Base-by-base conservation (phyloP, 208 protist genomes). In the Angomonas deanei region DNA sequence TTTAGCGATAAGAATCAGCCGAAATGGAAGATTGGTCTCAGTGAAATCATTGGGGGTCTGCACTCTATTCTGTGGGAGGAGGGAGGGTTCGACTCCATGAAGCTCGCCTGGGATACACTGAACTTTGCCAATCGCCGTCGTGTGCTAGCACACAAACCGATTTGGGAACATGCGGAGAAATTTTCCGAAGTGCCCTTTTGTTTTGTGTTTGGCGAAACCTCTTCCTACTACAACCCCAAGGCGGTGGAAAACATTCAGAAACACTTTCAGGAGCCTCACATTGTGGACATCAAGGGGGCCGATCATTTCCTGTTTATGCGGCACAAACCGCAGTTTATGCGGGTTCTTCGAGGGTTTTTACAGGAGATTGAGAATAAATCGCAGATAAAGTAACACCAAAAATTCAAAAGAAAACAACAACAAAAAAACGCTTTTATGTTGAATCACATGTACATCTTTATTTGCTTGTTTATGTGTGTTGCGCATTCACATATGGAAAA, bases 221-320 rank as follows among this genome's bases (percentile, higher is more conserved):
- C 70, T 6, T 52, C 69, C 53, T 84, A 78, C 64, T 61, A 72
- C 53, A 72, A 60, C 17, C 30, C 64, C 0, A 39, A 30, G 19
- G 61, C 70, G 1, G 33, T 66, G 0, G 57, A 59, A 1, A 60
- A 58, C 49, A 63, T 74, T 24, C 46, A 53, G 15, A 49, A 61
- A 21, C 34, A 78, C 67, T 80, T 76, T 47, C 27, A 65, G 32
- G 28, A 60, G n/a, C 68, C 69, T 15, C 68, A 68, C 13, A 34
- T 78, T n/a, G 28, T 74, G 46, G 68, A 75, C 48, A 52, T 84
- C 64, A 65, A 68, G 24, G 66, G 68, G 11, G 38, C 70, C 0
- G 68, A 73, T 24, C 78, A 84, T 64, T 78, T 84, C 53, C 36
- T 78, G n/a, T 77, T 77, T 27, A 79, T 83, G 67, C 48, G 46